Percentiles rank a stretch among this genome's conserved stretches.
Evolutionary conservation across 257 asterid genomes (phyloP).

Genomic region (Rehmannia glutinosa): DNA sequence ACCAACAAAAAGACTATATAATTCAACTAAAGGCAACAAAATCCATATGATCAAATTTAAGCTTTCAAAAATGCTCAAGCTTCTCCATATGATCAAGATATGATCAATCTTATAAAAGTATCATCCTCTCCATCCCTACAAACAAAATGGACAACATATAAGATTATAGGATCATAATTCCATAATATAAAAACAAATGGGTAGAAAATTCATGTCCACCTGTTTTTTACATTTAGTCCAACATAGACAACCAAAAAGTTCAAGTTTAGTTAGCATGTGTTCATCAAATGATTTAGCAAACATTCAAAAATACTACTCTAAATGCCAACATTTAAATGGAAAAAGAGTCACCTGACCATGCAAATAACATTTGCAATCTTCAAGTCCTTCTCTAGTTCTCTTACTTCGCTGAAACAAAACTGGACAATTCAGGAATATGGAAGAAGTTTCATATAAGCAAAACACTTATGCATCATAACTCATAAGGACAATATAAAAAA

Average conservation of each 20-base stretch:
- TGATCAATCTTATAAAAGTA: too few relatives aligned
- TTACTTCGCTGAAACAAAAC: slow-evolving; percentile 66
- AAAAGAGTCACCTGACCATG: slow-evolving; percentile 80
- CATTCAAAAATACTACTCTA: slow-evolving; percentile 14
- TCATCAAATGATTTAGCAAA: slow-evolving; percentile 6
- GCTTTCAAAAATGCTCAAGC: too few relatives aligned
- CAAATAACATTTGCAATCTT: slow-evolving; percentile 98
- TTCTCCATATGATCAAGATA: too few relatives aligned
- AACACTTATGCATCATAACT: slow-evolving; percentile 1
- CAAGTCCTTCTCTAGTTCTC: slow-evolving; percentile 96
- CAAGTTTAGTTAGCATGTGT: slow-evolving; percentile 11
- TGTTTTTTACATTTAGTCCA: background rate
- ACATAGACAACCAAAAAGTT: slow-evolving; percentile 7
- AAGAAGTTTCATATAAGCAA: slow-evolving; percentile 16
- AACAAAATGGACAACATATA: too few relatives aligned
- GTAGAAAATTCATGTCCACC: background rate
- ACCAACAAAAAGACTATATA: too few relatives aligned
- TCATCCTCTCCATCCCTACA: too few relatives aligned
- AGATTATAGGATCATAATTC: background rate
- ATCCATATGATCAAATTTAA: too few relatives aligned
- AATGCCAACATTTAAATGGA: slow-evolving; percentile 19
- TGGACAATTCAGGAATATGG: slow-evolving; percentile 15
- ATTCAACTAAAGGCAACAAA: too few relatives aligned
- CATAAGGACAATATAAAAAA: background rate
- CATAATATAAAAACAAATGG: background rate